These are phyloP conservation scores for Carallia pectinifolia DNA, from an alignment of 345 rosid species.

Conservation along the genomic window DNA sequence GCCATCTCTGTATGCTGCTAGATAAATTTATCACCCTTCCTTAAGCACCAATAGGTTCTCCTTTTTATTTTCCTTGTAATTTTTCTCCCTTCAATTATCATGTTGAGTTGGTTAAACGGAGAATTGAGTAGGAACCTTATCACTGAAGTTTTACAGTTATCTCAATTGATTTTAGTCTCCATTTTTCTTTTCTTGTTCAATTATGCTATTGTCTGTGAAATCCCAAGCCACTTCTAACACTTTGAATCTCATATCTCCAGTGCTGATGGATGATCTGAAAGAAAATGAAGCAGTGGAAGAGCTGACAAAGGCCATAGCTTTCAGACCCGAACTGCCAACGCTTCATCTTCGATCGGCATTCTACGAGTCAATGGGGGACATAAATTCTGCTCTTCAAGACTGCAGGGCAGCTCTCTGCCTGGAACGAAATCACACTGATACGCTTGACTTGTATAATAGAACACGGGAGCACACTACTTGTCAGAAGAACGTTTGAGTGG, in stretches of 20 bases:
- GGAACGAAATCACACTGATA: conserved; percentile 74
- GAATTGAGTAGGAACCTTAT: too few relatives aligned
- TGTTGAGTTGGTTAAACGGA: too few relatives aligned
- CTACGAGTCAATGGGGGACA: conserved; percentile 73
- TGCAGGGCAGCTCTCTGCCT: conserved; percentile 93
- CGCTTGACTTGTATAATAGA: conserved; percentile 67
- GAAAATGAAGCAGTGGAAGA: conserved; percentile 84
- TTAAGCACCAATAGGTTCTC: too few relatives aligned
- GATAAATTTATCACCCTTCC: too few relatives aligned
- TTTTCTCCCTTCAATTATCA: too few relatives aligned
- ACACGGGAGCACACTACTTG: conserved; percentile 41
- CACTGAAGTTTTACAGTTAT: too few relatives aligned
- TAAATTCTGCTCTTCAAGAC: conserved; percentile 58
- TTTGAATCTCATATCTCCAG: conserved; percentile 32
- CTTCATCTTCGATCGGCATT: conserved; percentile 97
- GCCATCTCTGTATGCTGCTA: too few relatives aligned
- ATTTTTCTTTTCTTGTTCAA: background rate
- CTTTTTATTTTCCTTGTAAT: too few relatives aligned
- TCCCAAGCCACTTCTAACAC: conserved; percentile 14
- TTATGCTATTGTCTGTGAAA: background rate
- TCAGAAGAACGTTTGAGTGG: conserved; percentile 36
- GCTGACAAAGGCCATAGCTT: conserved; percentile 80
- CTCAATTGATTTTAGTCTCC: background rate
- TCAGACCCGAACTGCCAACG: conserved; percentile 85
- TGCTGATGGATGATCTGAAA: conserved; percentile 89